Conservation (phyloP, 768 basidiomycete species). For the Pleurotus giganteus region DNA sequence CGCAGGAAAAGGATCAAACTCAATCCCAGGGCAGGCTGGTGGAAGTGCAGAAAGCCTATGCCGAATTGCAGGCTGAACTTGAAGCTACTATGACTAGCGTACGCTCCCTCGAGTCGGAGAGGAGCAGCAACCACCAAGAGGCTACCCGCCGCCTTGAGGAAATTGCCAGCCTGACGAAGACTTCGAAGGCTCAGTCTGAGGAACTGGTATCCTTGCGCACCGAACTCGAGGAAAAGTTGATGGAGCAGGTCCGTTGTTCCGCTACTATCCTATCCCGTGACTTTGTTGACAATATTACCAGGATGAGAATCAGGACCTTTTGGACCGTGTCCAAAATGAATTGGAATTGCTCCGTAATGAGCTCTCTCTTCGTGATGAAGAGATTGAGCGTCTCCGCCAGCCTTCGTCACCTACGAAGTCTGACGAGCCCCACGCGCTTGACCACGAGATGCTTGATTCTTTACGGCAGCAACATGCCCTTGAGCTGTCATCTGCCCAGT, state of each 20-base stretch:
- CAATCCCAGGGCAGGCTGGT: constrained; percentile 46
- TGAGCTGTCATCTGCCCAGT: constrained; percentile 78
- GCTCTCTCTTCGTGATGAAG: constrained; percentile 59
- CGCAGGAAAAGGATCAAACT: constrained; percentile 52
- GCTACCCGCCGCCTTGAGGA: constrained; percentile 54
- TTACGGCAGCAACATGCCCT: constrained; percentile 74
- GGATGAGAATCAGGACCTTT: constrained; percentile 63
- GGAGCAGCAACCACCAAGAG: constrained; percentile 56
- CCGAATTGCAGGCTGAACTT: constrained; percentile 61
- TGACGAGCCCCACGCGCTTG: constrained; percentile 50
- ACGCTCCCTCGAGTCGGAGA: constrained; percentile 62
- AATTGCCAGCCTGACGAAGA: constrained; percentile 48
- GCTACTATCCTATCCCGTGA: too few relatives aligned
- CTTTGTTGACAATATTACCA: too few relatives aligned
- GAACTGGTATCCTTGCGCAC: constrained; percentile 51
- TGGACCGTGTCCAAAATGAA: constrained; percentile 65
- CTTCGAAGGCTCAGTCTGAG: constrained; percentile 46
- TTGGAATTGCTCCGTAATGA: constrained; percentile 69
- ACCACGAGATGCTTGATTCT: constrained; percentile 72
- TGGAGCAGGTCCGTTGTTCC: constrained; percentile 33
- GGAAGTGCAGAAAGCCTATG: constrained; percentile 63
- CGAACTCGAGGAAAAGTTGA: constrained; percentile 47
- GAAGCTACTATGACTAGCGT: constrained; percentile 51
- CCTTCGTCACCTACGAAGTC: constrained; percentile 32
- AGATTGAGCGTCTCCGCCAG: constrained; percentile 58